phyloP scores from a whole-genome alignment of 2,329 filamentous ascomycete species.

The Penicillium sp. region DNA sequence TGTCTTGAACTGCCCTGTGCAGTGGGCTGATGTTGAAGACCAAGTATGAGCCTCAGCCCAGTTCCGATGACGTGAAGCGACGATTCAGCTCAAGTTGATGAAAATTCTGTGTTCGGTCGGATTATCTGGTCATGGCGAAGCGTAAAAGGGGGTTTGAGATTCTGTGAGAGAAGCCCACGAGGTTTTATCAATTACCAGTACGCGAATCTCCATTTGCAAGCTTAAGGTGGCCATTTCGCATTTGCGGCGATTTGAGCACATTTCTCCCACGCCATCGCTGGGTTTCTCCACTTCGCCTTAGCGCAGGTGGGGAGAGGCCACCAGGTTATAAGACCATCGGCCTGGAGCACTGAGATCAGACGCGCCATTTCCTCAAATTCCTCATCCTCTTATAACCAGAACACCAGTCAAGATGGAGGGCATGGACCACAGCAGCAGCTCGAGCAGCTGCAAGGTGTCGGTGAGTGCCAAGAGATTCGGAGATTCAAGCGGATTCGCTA shows the following conservation, averaged over 20 bases:
- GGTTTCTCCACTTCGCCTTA: slow-evolving; percentile 9
- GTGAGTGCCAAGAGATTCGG: slow-evolving; percentile 22
- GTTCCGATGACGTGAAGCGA: not conserved
- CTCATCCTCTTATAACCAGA: not conserved
- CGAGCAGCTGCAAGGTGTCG: slow-evolving; percentile 28
- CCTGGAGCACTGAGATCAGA: not conserved
- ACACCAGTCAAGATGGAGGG: slow-evolving; percentile 14
- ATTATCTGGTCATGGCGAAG: not conserved
- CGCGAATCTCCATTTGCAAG: not conserved
- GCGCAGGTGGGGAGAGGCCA: not conserved
- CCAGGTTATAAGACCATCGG: slow-evolving; percentile 6
- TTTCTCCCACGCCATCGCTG: slow-evolving; percentile 11
- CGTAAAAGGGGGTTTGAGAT: not conserved
- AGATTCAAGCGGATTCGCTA: slow-evolving; percentile 1
- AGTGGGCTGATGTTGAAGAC: not conserved
- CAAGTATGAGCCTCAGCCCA: not conserved
- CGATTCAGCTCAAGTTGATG: not conserved
- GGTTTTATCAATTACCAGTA: not conserved
- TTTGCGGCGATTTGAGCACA: slow-evolving; percentile 23
- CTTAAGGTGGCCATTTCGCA: not conserved
- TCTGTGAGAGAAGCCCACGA: not conserved
- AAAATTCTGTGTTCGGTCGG: not conserved
- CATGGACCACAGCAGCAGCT: slow-evolving; percentile 23
- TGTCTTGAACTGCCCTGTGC: not conserved
- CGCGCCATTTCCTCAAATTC: not conserved